Evolutionary conservation across 1,139 yeast genomes (phyloP).

Genomic region (Saccharomyces hybrid): DNA sequence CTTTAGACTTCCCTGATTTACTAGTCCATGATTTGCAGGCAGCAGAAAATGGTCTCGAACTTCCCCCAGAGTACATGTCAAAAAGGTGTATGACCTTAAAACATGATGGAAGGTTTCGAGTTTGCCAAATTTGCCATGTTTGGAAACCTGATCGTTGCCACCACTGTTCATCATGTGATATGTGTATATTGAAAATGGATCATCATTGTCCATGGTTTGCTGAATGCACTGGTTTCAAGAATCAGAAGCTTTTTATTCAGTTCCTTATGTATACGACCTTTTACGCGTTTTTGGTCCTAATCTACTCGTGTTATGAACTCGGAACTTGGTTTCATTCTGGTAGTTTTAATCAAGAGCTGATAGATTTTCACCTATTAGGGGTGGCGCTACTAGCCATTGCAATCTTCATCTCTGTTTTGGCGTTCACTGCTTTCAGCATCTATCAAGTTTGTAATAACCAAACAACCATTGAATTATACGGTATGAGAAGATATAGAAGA

Average conservation of each 20-base stretch:
- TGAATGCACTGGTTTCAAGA: conserved; percentile 72
- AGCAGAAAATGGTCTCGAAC: conserved; percentile 27
- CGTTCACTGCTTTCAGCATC: conserved; percentile 53
- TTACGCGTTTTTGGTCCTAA: conserved; percentile 40
- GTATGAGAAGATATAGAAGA: conserved; percentile 45
- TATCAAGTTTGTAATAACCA: conserved; percentile 54
- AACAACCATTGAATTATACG: conserved; percentile 80
- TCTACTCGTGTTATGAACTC: conserved; percentile 38
- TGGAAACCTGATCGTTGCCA: conserved; percentile 96
- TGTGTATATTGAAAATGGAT: conserved; percentile 72
- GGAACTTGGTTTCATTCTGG: conserved; percentile 45
- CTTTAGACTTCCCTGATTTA: conserved; percentile 43
- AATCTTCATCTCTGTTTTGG: conserved; percentile 53
- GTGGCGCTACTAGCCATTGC: conserved; percentile 53
- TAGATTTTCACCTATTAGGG: conserved; percentile 56
- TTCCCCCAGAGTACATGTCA: conserved; percentile 37
- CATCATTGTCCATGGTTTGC: conserved; percentile 98
- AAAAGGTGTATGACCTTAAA: conserved; percentile 36
- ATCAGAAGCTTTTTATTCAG: conserved; percentile 75
- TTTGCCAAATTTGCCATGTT: conserved; percentile 63
- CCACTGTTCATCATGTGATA: conserved; percentile 69
- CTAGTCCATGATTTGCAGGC: conserved; percentile 24
- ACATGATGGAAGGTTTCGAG: conserved; percentile 42
- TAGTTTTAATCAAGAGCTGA: conserved; percentile 34
- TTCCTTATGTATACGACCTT: conserved; percentile 52